phyloP scores from a whole-genome alignment of 2,329 filamentous ascomycete species.

The Parafenestella ontariensis region DNA sequence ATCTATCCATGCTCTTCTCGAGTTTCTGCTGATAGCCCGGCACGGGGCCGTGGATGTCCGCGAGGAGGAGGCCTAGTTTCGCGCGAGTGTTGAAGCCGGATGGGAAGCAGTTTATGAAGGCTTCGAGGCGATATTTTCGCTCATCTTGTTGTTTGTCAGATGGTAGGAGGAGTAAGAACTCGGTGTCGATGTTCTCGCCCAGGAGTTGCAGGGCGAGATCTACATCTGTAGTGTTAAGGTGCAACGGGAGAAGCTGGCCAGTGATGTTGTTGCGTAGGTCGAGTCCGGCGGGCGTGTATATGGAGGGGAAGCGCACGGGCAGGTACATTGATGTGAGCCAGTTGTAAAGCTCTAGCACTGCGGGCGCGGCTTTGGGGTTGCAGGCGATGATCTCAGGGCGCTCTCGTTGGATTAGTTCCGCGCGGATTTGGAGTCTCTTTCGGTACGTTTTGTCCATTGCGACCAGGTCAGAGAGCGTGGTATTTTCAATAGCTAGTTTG shows the following conservation, averaged over 20 bases:
- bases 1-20: constrained; percentile 67
- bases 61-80: constrained; percentile 61
- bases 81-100: constrained; percentile 64
- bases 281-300: constrained; percentile 54
- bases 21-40: constrained; percentile 65
- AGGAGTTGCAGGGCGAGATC: constrained; percentile 56
- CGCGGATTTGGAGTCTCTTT: constrained; percentile 59
- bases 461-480: constrained; percentile 62
- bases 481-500: constrained; percentile 59
- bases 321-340: constrained; percentile 64
- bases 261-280: constrained; percentile 56
- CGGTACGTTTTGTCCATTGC: constrained; percentile 67
- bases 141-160: constrained; percentile 31
- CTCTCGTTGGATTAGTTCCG: constrained; percentile 55
- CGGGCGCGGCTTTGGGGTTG: constrained; percentile 50
- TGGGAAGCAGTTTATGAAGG: constrained; percentile 64
- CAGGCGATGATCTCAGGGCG: constrained; percentile 49
- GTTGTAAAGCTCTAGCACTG: constrained; percentile 64
- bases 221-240: constrained; percentile 43
- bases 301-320: constrained; percentile 62
- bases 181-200: constrained; percentile 63
- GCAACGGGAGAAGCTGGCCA: constrained; percentile 50
- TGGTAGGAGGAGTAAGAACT: constrained; percentile 66
- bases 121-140: constrained; percentile 61
- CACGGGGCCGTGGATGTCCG: constrained; percentile 65